Evolutionary conservation across 768 basidiomycete species (phyloP), one percentile per base, ranked within the genome.

Genomic region (Mycena vulgaris): DNA sequence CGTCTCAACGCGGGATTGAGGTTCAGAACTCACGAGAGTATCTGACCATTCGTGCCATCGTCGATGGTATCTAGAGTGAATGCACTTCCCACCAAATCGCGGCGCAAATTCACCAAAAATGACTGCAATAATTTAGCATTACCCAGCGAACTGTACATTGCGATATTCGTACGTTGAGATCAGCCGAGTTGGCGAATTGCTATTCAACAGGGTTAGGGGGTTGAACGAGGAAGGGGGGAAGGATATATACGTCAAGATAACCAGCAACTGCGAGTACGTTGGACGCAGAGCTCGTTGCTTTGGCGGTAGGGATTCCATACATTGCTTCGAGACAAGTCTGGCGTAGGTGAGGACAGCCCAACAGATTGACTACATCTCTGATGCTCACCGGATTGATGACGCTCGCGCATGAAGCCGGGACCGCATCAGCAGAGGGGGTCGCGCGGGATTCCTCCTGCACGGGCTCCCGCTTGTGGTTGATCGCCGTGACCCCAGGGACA

Each of bases 181-280:
- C 59, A 19, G 35, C 51, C 28, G 17, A 8, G 66, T 68, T 68
- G 23, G 66, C 66, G n/a, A 53, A 68, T 68, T 68, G 59, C 66
- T 68, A 27, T 47, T 2, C 3, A 5, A 27, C 19, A 30, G 10
- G 53, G 35, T 14, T 19, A 31, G 25, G 11, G 37, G 49, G 13
- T 5, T 35, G n/a, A 57, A 17, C 19, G 5, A n/a, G 5, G 16
- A 14, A 30, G 40, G 30, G 27, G 25, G 31, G 19, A 21, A 17
- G 27, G 1, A 31, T 25, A 68, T 27, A 77, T 59, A 69, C 68
- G 0, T 71, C 75, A 0, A 75, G 37, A 67, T 78, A 84, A 16
- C 67, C 77, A 0, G 81, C 76, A 16, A 84, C 66, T 0, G 74
- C 83, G 14, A 84, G 63, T 9, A 74, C 42, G 64, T 84, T 84